A percentile compares a stretch with the other conserved stretches of the same genome.
Evolutionary conservation across 495 filamentous ascomycete species (phyloP).

Genomic region (Achaetomiella virescens): DNA sequence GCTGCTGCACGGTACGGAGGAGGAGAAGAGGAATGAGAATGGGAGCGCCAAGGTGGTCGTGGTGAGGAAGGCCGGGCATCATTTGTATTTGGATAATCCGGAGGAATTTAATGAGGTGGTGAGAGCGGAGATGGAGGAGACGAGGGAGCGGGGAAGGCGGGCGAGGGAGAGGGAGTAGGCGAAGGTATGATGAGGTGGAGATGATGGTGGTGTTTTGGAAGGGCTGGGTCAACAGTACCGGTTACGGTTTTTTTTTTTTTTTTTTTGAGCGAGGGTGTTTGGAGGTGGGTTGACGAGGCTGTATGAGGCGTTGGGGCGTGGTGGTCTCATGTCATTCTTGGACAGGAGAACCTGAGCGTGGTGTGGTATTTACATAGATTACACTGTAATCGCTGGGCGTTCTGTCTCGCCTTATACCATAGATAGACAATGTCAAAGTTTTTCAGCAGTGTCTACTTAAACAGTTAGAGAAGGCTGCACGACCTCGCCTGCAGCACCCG

Average conservation of each 20-base stretch:
- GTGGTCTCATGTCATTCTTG: background rate
- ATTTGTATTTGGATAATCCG: slow-evolving; percentile 85
- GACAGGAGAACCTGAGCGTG: background rate
- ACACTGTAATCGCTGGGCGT: background rate
- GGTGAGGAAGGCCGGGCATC: slow-evolving; percentile 79
- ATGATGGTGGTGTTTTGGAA: background rate
- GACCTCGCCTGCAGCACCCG: too few relatives aligned
- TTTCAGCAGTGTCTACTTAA: too few relatives aligned
- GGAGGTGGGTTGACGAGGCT: background rate
- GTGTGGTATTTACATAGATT: background rate
- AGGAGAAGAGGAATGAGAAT: slow-evolving; percentile 65
- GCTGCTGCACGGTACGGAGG: slow-evolving; percentile 52
- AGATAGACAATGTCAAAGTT: background rate
- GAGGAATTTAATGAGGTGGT: slow-evolving; percentile 83
- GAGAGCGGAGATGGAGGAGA: slow-evolving; percentile 71
- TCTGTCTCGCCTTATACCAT: background rate
- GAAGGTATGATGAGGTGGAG: background rate
- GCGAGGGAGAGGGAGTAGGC: background rate
- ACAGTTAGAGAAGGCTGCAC: too few relatives aligned
- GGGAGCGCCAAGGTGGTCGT: slow-evolving; percentile 81
- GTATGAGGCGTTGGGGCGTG: background rate
- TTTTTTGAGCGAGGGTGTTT: too few relatives aligned
- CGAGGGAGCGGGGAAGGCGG: slow-evolving; percentile 14
- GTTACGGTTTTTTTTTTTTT: background rate
- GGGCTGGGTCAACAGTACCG: background rate